Conservation (phyloP, 2,329 filamentous ascomycete genomes). For the Fusarium liriodendri region DNA sequence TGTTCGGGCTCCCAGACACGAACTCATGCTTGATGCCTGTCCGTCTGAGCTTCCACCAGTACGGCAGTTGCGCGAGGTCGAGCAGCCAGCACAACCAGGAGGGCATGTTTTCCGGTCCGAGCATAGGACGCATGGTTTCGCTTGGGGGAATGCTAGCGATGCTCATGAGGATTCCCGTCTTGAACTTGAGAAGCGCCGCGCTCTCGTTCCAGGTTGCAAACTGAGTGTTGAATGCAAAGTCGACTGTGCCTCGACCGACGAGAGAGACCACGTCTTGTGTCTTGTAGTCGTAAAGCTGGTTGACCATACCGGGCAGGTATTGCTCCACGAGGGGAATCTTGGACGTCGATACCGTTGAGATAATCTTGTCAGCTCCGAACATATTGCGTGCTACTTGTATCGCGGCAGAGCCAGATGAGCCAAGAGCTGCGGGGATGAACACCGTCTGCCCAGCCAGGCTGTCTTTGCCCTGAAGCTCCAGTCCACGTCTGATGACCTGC, state of each 20-base stretch:
- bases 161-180: slow-evolving; percentile 54
- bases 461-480: slow-evolving; percentile 50
- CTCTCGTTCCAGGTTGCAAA: slow-evolving; percentile 50
- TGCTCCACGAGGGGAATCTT: slow-evolving; percentile 60
- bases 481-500: slow-evolving; percentile 55
- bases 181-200: slow-evolving; percentile 53
- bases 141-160: slow-evolving; percentile 54
- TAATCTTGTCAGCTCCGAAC: slow-evolving; percentile 59
- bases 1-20: slow-evolving; percentile 56
- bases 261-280: slow-evolving; percentile 50
- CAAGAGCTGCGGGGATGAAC: slow-evolving; percentile 62
- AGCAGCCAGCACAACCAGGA: slow-evolving; percentile 53
- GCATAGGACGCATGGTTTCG: slow-evolving; percentile 40
- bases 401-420: slow-evolving; percentile 58
- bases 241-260: slow-evolving; percentile 57
- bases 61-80: slow-evolving; percentile 53
- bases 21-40: slow-evolving; percentile 58
- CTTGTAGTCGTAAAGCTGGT: slow-evolving; percentile 65
- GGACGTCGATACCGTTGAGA: slow-evolving; percentile 63
- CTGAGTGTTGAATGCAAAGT: slow-evolving; percentile 63
- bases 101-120: slow-evolving; percentile 48
- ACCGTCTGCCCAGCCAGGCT: slow-evolving; percentile 62
- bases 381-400: slow-evolving; percentile 63
- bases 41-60: slow-evolving; percentile 56
- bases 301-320: slow-evolving; percentile 56